Evolutionary conservation across 345 rosid genomes (phyloP).

Genomic region (Citrus unshiu): DNA sequence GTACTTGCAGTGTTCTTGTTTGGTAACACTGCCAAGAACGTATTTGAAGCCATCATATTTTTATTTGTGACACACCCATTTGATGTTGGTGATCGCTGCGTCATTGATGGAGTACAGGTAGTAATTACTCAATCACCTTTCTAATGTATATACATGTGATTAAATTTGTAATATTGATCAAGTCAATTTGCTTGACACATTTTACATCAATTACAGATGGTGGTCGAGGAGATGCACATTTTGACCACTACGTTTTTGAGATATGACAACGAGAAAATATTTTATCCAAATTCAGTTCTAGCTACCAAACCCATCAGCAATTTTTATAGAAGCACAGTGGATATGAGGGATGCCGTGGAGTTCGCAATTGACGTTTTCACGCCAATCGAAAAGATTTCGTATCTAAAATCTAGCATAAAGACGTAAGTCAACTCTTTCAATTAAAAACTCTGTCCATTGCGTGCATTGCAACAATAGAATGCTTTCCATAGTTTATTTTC

Average conservation of each 20-base stretch:
- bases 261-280: too few species aligned
- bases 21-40: conserved; percentile 69
- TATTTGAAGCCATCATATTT: conserved; percentile 73
- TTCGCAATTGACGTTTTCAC: conserved; percentile 41
- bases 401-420: too few species aligned
- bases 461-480: too few species aligned
- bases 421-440: too few species aligned
- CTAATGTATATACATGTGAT: not conserved
- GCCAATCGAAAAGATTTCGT: not conserved
- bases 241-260: too few species aligned
- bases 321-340: conserved; percentile 29
- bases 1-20: conserved; percentile 67
- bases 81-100: conserved; percentile 77
- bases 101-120: conserved; percentile 70
- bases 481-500: too few species aligned
- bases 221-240: not conserved
- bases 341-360: conserved; percentile 41
- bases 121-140: not conserved
- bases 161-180: not conserved
- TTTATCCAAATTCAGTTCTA: too few species aligned
- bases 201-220: conserved; percentile 33
- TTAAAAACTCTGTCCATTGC: too few species aligned
- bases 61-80: conserved; percentile 76
- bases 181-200: not conserved
- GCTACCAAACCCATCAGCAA: too few species aligned